A percentile compares a stretch with the other conserved stretches of the same genome.
Evolutionary conservation across 768 basidiomycete genomes (phyloP).

Genomic region (Boletus speciosus): DNA sequence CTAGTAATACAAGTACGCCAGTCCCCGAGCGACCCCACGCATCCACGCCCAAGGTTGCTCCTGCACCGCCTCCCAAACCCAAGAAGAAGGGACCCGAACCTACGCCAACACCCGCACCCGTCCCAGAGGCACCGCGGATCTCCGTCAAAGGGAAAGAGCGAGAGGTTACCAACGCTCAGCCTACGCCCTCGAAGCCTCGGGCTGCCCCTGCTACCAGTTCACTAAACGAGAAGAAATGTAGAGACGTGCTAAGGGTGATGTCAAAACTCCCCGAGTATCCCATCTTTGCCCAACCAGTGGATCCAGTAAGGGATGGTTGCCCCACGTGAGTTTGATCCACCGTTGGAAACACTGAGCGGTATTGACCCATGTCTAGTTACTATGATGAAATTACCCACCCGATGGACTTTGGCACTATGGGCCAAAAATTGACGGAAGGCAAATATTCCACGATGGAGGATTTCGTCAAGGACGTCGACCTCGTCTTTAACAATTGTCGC

Average conservation of each 20-base stretch:
- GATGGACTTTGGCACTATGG: conserved; percentile 91
- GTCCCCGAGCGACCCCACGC: conserved; percentile 34
- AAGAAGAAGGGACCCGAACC: conserved; percentile 43
- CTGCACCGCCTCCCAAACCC: conserved; percentile 30
- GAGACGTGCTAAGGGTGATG: conserved; percentile 60
- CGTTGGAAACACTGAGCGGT: not conserved
- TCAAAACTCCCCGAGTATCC: conserved; percentile 60
- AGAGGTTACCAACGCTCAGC: conserved; percentile 39
- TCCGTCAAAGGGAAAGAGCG: conserved; percentile 76
- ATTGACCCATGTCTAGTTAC: conserved; percentile 52
- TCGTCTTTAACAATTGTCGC: conserved; percentile 87
- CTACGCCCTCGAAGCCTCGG: conserved; percentile 40
- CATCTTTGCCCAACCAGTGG: conserved; percentile 81
- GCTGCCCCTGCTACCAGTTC: conserved; percentile 42
- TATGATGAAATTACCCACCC: conserved; percentile 87
- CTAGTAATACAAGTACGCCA: conserved; percentile 42
- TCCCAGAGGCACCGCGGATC: conserved; percentile 31
- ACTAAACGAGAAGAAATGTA: conserved; percentile 82
- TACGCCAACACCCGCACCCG: conserved; percentile 15
- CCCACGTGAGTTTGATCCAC: conserved; percentile 66
- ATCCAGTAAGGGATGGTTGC: conserved; percentile 79
- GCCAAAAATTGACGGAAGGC: conserved; percentile 57
- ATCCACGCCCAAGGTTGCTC: conserved; percentile 24
- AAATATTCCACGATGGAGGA: conserved; percentile 80
- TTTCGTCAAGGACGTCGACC: conserved; percentile 73